Conservation (phyloP, 1,284 basidiomycete genomes). For the Schizophyllum amplum region DNA sequence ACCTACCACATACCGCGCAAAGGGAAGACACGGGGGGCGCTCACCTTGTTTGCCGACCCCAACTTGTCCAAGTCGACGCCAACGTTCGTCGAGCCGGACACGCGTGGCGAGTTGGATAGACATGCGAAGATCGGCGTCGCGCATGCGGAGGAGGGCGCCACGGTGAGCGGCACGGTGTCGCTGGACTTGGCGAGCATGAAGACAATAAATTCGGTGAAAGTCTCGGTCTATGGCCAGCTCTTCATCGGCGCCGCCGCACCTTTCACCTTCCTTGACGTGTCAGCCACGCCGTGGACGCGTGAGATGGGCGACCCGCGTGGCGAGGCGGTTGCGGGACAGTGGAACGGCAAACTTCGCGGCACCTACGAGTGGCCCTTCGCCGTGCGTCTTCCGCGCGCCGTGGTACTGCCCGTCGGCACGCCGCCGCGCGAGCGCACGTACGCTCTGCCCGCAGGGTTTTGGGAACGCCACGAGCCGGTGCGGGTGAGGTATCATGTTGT, state of each 20-base stretch:
- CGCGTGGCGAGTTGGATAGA: no score
- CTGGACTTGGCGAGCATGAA: slow-evolving; percentile 16
- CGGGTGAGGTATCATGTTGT: slow-evolving; percentile 25
- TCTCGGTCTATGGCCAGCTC: slow-evolving; percentile 14
- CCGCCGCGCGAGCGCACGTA: slow-evolving; percentile 11
- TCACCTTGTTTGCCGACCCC: not conserved
- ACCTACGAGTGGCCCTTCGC: slow-evolving; percentile 26
- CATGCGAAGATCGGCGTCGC: no score
- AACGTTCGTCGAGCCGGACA: not conserved
- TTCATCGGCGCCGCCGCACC: not conserved
- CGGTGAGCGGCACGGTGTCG: slow-evolving; percentile 20
- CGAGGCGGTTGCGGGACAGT: no score
- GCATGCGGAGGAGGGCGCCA: slow-evolving; percentile 16
- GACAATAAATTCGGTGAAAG: slow-evolving; percentile 15
- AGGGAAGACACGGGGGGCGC: not conserved
- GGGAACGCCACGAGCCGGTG: slow-evolving; percentile 24
- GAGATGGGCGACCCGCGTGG: slow-evolving; percentile 17
- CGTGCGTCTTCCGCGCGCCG: slow-evolving; percentile 22
- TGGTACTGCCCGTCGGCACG: slow-evolving; percentile 10
- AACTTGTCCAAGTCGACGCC: not conserved
- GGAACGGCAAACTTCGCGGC: slow-evolving; percentile 22
- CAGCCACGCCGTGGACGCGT: slow-evolving; percentile 20
- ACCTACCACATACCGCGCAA: not conserved
- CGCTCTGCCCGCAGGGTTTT: slow-evolving; percentile 25
- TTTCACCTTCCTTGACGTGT: slow-evolving; percentile 18